Conservation (phyloP, 2,329 filamentous ascomycete genomes). For the Trichophyton schoenleinii region DNA sequence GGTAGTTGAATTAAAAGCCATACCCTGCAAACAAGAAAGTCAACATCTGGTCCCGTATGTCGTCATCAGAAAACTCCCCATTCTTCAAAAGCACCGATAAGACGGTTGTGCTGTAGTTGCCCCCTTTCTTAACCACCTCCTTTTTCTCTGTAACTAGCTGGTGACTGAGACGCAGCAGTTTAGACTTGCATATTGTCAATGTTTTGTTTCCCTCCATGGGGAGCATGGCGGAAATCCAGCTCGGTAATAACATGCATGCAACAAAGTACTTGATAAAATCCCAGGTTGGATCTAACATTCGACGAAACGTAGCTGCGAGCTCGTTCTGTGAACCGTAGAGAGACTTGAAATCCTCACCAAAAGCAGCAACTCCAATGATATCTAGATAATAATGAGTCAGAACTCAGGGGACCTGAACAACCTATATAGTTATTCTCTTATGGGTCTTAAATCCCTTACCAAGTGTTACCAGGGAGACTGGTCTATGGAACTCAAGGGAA, state of each 20-base stretch:
- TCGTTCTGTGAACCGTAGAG: conserved; percentile 40
- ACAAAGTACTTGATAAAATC: conserved; percentile 34
- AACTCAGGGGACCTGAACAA: conserved; percentile 10
- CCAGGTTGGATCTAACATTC: conserved; percentile 36
- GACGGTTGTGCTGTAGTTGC: conserved; percentile 15
- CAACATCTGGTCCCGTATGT: conserved; percentile 32
- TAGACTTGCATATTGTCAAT: conserved; percentile 21
- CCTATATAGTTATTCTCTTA: too few relatives aligned
- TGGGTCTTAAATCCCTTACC: background rate
- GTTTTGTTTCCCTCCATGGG: conserved; percentile 29
- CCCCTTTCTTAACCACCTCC: conserved; percentile 10
- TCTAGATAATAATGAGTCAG: conserved; percentile 37
- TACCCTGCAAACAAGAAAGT: conserved; percentile 30
- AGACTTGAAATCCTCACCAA: conserved; percentile 45
- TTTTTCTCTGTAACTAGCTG: conserved; percentile 27
- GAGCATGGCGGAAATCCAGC: conserved; percentile 38
- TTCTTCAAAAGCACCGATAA: conserved; percentile 28
- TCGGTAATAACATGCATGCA: conserved; percentile 36
- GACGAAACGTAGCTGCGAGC: conserved; percentile 41
- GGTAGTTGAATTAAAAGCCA: conserved; percentile 13
- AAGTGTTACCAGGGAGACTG: conserved; percentile 20
- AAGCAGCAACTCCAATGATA: conserved; percentile 46
- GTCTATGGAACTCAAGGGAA: conserved; percentile 25
- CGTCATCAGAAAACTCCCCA: conserved; percentile 27
- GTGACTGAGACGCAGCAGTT: conserved; percentile 23